Base-by-base conservation (phyloP, 441 rosid species). In the Jatropha multifida region DNA sequence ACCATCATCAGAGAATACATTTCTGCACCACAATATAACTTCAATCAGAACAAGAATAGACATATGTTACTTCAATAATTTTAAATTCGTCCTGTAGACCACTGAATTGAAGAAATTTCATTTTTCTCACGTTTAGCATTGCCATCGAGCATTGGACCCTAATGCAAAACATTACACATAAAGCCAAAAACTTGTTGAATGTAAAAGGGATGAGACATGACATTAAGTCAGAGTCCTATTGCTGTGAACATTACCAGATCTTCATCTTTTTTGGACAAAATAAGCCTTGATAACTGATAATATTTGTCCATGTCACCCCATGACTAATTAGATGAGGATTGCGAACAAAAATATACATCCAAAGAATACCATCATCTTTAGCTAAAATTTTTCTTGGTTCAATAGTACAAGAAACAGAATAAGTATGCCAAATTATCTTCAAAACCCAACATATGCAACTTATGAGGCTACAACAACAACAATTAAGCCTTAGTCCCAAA, bases 1-100 rank as follows among this genome's bases (percentile, higher is more conserved):
- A 64, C 97, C 99, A 84, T 90, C 96, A 74, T 96, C 97, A 48
- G 92, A 94, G 75, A 96, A 92, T 65, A 94, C 75, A 81, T 96
- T 96, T 91, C 99, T 96, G 87, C 84, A 82, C 74, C 40, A 51
- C 69, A 78, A 49, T 18, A 74, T 70, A 81, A 73, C 59, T 40
- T 68, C 66, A 64, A 55, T 71, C 12, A 62, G 56, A 20, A 17
- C n/a, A 52, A 38, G 15, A n/a, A 17, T 7, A 72, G 44, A 46
- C 27, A 14, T 27, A 46, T 20, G 18, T 62, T 46, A 38, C 37
- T 32, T 69, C 4, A 55, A 38, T 41, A 51, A 37, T 38, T 51
- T 69, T 54, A 14, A 49, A 4, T 46, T 42, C 9, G 32, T 60
- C 42, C 10, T 48, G 23, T 14, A 7, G n/a, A 63, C 12, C 20